Evolutionary conservation across 495 filamentous ascomycete genomes (phyloP).

Genomic region (Gamarada debralockiae): DNA sequence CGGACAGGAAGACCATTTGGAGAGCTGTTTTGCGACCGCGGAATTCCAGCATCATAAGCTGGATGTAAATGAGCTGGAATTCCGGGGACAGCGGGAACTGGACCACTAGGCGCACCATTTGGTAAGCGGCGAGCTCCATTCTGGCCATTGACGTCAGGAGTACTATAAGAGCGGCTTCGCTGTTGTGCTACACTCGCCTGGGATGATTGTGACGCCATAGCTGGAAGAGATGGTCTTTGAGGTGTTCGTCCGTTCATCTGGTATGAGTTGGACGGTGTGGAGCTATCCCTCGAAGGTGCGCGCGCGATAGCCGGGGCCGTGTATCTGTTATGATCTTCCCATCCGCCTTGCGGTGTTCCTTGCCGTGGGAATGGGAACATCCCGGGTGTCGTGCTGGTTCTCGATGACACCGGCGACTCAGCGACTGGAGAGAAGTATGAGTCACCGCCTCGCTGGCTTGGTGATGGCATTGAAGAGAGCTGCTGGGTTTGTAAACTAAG

Average conservation of each 20-base stretch:
- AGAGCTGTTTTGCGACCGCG: constrained; percentile 48
- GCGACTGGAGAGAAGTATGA: constrained; percentile 90
- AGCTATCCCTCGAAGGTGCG: constrained; percentile 72
- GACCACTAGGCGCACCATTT: constrained; percentile 23
- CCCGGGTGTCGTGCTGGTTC: constrained; percentile 61
- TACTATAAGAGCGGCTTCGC: constrained; percentile 58
- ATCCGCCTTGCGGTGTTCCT: constrained; percentile 55
- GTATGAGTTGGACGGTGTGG: constrained; percentile 54
- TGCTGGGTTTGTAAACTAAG: constrained; percentile 74
- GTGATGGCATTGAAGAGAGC: constrained; percentile 34
- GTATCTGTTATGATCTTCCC: constrained; percentile 69
- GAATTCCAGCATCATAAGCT: constrained; percentile 50
- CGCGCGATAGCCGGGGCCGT: constrained; percentile 85
- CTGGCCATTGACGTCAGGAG: constrained; percentile 54
- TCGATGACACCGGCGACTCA: constrained; percentile 72
- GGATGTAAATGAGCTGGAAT: constrained; percentile 53
- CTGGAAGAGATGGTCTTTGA: constrained; percentile 79
- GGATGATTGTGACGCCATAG: constrained; percentile 50
- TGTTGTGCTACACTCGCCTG: constrained; percentile 38
- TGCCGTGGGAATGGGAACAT: constrained; percentile 78
- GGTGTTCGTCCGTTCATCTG: constrained; percentile 61
- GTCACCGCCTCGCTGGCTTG: constrained; percentile 38
- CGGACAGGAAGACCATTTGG: constrained; percentile 45
- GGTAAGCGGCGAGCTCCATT: constrained; percentile 32
- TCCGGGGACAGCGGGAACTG: constrained; percentile 50